Conservation (phyloP, 2,329 filamentous ascomycete species). For the Keithomyces neogunnii region DNA sequence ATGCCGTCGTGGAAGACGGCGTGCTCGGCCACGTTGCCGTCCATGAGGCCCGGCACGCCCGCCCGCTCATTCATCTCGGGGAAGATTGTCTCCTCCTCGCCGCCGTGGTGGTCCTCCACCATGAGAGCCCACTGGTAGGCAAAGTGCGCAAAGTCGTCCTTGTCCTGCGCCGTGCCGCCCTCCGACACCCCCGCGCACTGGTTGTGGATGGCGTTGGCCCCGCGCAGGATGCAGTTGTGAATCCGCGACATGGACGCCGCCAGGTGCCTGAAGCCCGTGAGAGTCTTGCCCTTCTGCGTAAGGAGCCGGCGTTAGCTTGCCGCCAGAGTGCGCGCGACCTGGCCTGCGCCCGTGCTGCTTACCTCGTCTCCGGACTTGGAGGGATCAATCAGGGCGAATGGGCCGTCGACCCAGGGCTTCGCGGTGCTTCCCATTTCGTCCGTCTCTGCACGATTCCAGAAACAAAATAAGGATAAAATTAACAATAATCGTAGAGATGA, state of each 20-base stretch:
- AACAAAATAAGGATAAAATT: no score
- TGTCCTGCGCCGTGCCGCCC: constrained; percentile 20
- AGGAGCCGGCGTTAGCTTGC: not conserved
- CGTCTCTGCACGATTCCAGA: no score
- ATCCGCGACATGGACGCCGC: constrained; percentile 24
- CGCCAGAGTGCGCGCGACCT: no score
- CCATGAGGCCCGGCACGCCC: constrained; percentile 29
- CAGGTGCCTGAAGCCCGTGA: constrained; percentile 12
- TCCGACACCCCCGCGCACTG: constrained; percentile 25
- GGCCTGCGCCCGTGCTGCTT: not conserved
- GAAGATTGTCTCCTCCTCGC: constrained; percentile 31
- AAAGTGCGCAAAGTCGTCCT: constrained; percentile 24
- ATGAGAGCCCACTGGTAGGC: constrained; percentile 22
- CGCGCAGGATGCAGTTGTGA: constrained; percentile 28
- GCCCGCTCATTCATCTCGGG: constrained; percentile 25
- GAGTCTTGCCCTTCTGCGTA: not conserved
- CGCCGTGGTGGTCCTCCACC: constrained; percentile 28
- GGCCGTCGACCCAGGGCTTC: constrained; percentile 25
- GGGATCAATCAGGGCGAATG: constrained; percentile 21
- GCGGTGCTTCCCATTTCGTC: not conserved
- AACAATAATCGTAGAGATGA: no score
- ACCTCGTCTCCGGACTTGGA: constrained; percentile 16
- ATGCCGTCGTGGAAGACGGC: constrained; percentile 28
- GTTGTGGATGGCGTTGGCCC: constrained; percentile 29
- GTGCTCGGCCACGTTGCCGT: constrained; percentile 32